phyloP scores from a whole-genome alignment of 805 yeast species.

The Pichia nakasei region DNA sequence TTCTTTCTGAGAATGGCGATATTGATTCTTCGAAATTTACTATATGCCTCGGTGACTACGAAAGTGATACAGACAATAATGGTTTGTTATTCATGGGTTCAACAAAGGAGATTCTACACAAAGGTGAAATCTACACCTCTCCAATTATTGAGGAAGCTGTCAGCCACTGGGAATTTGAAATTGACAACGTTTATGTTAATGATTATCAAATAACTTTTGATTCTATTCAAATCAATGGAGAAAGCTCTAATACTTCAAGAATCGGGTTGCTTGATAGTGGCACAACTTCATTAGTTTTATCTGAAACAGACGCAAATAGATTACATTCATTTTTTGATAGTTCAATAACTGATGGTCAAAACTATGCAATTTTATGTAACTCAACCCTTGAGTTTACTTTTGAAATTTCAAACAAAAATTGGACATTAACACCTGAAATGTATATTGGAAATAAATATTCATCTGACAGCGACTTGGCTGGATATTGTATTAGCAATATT shows the following conservation, averaged over 20 bases:
- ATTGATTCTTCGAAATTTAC: conserved; percentile 36
- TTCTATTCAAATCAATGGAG: conserved; percentile 15
- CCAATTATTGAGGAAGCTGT: conserved; percentile 25
- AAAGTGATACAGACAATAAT: conserved; percentile 20
- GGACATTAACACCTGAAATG: conserved; percentile 34
- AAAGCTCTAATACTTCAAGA: conserved; percentile 22
- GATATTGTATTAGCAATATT: conserved; percentile 56
- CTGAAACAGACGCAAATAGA: conserved; percentile 43
- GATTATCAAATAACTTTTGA: conserved; percentile 27
- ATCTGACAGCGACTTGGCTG: conserved; percentile 27
- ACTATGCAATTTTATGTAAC: conserved; percentile 53
- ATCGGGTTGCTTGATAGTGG: conserved; percentile 55
- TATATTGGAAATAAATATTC: conserved; percentile 44
- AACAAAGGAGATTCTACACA: conserved; percentile 28
- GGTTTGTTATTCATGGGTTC: conserved; percentile 40
- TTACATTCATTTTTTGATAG: conserved; percentile 44
- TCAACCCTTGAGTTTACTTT: conserved; percentile 34
- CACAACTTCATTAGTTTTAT: conserved; percentile 51
- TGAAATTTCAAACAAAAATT: conserved; percentile 35
- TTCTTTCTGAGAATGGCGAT: conserved; percentile 26
- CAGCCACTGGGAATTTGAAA: conserved; percentile 44
- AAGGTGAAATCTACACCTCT: conserved; percentile 34
- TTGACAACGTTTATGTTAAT: conserved; percentile 31
- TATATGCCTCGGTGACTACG: conserved; percentile 32
- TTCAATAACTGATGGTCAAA: conserved; percentile 50